These are phyloP conservation scores for Fusarium armeniacum DNA, from an alignment of 2,329 filamentous ascomycete species.

Conservation along the genomic window DNA sequence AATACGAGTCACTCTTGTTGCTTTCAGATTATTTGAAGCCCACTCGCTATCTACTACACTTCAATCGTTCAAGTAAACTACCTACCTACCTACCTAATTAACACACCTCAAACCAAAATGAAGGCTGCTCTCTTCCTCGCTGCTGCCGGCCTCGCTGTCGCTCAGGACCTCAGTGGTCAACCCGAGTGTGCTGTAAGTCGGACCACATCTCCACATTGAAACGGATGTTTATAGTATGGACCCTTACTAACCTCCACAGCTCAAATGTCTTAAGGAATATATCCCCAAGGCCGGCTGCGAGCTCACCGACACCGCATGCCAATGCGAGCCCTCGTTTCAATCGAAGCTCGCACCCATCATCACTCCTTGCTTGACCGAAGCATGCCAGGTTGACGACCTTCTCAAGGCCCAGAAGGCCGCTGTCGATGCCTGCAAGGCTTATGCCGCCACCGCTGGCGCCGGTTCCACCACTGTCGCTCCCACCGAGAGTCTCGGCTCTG, in stretches of 20 bases:
- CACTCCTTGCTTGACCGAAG: conserved; percentile 52
- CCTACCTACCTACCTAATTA: not conserved
- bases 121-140: conserved; percentile 56
- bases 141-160: conserved; percentile 55
- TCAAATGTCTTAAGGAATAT: conserved; percentile 54
- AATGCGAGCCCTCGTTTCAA: conserved; percentile 56
- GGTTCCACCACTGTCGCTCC: conserved; percentile 17
- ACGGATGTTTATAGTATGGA: not conserved
- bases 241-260: conserved; percentile 39
- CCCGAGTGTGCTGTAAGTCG: conserved; percentile 59
- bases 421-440: conserved; percentile 49
- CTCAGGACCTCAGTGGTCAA: conserved; percentile 56
- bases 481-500: conserved; percentile 13
- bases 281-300: conserved; percentile 56
- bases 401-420: conserved; percentile 53
- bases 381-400: conserved; percentile 54
- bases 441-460: conserved; percentile 36
- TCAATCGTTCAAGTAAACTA: conserved; percentile 20
- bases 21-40: conserved; percentile 12
- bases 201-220: not conserved
- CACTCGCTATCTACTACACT: conserved; percentile 11
- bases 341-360: conserved; percentile 50
- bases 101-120: conserved; percentile 53
- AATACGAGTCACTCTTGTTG: conserved; percentile 1
- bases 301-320: conserved; percentile 56